Percentiles rank a stretch among this genome's conserved stretches.
phyloP scores from a whole-genome alignment of 2,329 filamentous ascomycete genomes.

The Helminthosporium solani region DNA sequence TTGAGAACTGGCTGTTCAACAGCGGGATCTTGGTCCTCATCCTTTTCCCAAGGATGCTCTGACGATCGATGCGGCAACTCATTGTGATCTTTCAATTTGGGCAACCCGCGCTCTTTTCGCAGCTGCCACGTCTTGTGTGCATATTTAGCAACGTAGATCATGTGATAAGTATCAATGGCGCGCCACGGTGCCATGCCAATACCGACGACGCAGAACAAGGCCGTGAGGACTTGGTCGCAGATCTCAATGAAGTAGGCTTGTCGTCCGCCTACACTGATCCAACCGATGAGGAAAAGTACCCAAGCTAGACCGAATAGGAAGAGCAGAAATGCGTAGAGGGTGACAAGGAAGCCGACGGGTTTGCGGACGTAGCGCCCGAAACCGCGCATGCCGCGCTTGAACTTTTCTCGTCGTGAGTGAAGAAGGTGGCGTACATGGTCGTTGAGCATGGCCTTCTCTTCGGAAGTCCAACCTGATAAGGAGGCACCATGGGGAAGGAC shows the following conservation, averaged over 20 bases:
- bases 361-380: slow-evolving; percentile 74
- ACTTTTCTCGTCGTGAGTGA: slow-evolving; percentile 74
- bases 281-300: slow-evolving; percentile 85
- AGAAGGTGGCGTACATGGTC: slow-evolving; percentile 86
- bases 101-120: slow-evolving; percentile 61
- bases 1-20: slow-evolving; percentile 61
- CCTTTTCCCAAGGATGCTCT: slow-evolving; percentile 46
- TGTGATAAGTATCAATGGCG: slow-evolving; percentile 80
- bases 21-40: slow-evolving; percentile 21
- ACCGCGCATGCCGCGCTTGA: slow-evolving; percentile 75
- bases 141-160: slow-evolving; percentile 76
- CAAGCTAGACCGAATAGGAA: slow-evolving; percentile 82
- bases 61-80: slow-evolving; percentile 58
- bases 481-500: slow-evolving; percentile 73
- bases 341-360: slow-evolving; percentile 79
- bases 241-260: slow-evolving; percentile 62
- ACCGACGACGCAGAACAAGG: slow-evolving; percentile 63
- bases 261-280: slow-evolving; percentile 75
- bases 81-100: slow-evolving; percentile 65
- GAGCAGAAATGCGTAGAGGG: slow-evolving; percentile 82
- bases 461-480: slow-evolving; percentile 72
- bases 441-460: slow-evolving; percentile 74
- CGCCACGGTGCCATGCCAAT: slow-evolving; percentile 69
- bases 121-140: slow-evolving; percentile 64
- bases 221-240: slow-evolving; percentile 60